Base-by-base conservation (phyloP, 2,329 filamentous ascomycete species). In the Didymella segeticola region DNA sequence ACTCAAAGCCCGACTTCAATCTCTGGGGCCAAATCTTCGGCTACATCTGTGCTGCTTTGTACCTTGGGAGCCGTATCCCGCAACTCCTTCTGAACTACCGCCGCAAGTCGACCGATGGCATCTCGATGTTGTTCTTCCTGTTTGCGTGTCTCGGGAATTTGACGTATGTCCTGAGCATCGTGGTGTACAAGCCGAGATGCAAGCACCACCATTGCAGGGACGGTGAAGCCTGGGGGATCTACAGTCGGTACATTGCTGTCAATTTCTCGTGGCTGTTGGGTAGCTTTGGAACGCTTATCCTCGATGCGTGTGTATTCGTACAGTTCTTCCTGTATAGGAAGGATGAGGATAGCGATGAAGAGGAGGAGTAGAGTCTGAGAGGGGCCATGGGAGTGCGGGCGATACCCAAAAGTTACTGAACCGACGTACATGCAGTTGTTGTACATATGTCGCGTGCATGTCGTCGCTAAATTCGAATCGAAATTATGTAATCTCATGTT, bases 91-190 rank as follows among this genome's bases (percentile, higher is more conserved):
- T 98, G 47, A 99, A 98, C 75, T 96, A 91, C 79, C 86, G 90
- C 17, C 88, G 95, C 58, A 96, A 96, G 78, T 93, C 89, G 36
- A 97, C 93, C 1, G 93, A 98, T 50, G 95, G 95, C 3, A 88
- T 99, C 17, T 93, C 90, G 61, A 87, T 97, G 78, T 83, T 98
- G 10, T 99, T 98, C 77, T 98, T 98, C 79, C 80, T 98, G 19
- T 98, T 99, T 72, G 95, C 95, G 4, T 98, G 93, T 71, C 85
- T 98, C 5, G 95, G 95, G 2, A 99, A 99, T 73, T 75, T 96
- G 61, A 97, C 93, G 0, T 98, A 96, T 68, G 93, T 97, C 15
- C 79, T 96, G 30, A 93, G 89, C 30, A 98, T 99, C 63, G 83
- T 98, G 60, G 93, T 92, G 1, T 98, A 92, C 69, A 90, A 93